Base-by-base conservation (phyloP, 306 rosid species). In the Corylus americana region DNA sequence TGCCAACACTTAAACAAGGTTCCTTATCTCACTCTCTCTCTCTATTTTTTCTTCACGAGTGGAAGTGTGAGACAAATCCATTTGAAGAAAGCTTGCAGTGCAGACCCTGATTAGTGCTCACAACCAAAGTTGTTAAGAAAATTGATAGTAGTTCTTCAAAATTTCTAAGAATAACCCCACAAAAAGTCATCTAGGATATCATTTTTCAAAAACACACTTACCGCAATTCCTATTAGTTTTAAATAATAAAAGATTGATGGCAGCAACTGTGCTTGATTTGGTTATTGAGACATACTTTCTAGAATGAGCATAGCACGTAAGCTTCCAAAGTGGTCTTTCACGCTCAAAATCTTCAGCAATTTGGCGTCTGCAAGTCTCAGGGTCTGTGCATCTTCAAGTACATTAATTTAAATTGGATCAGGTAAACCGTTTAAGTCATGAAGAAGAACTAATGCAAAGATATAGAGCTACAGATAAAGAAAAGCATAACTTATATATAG, bases 251-350 rank as follows among this genome's bases (percentile, higher is more conserved):
- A 4, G 11, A 49, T 58, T 59, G 2, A 76, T 50, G 7, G 54
- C 25, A 62, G 71, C 5, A 54, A 31, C 59, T 49, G 66, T 47
- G 69, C 68, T 63, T 66, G 59, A 54, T 17, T 29, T 67, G 29
- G 59, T 35, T 68, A 62, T 54, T 61, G 45, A 70, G 58, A 79
- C 78, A 51, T 90, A 92, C 98, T 89, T 83, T 90, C 72, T 91
- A 84, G 71, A 71, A 86, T 95, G 98, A 84, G 91, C 77, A 16
- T 92, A 95, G 91, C 98, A 92, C 1, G 97, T 91, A 76, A 95
- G 92, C 80, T 83, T 89, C 98, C 98, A 95, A 67, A 92, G 83
- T 14, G 98, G 98, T 74, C 83, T 90, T 90, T 92, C 98, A 3
- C 78, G 77, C 81, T 89, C 78, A 74, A 91, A 91, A 88, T 95